A percentile compares a stretch with the other conserved stretches of the same genome.
Evolutionary conservation across 352 stramenopile genomes (phyloP).

Genomic region (Pythium grandisporangium): DNA sequence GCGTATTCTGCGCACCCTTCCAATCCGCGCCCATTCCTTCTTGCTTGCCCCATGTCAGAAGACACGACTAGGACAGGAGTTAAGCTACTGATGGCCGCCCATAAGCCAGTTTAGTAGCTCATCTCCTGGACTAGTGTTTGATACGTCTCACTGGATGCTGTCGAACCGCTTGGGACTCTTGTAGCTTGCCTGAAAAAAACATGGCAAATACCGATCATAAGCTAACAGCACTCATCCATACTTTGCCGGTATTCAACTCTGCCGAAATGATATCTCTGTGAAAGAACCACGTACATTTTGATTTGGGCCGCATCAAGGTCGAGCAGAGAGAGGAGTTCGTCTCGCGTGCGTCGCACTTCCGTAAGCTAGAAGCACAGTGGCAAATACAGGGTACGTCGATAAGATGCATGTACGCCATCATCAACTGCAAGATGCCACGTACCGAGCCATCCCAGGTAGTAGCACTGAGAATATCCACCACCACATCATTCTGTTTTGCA

Average conservation of each 20-base stretch:
- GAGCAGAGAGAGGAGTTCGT: conserved; percentile 56
- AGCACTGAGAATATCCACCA: conserved; percentile 70
- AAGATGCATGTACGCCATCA: background rate
- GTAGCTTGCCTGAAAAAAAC: too few species aligned
- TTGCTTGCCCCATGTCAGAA: too few species aligned
- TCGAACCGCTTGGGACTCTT: too few species aligned
- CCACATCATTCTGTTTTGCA: conserved; percentile 68
- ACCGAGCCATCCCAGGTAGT: conserved; percentile 77
- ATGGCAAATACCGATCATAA: too few species aligned
- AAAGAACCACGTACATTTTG: conserved; percentile 40
- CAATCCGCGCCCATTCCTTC: too few species aligned
- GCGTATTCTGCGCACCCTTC: too few species aligned
- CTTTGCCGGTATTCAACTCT: too few species aligned
- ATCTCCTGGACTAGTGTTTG: conserved; percentile 69
- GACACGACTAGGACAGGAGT: too few species aligned
- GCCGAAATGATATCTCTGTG: too few species aligned
- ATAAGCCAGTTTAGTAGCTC: conserved; percentile 45
- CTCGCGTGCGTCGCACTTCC: conserved; percentile 34
- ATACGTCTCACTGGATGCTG: conserved; percentile 19
- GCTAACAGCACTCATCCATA: too few species aligned
- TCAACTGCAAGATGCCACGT: conserved; percentile 4
- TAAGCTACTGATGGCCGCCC: too few species aligned
- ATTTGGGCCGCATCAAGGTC: conserved; percentile 50
- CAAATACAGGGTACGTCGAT: too few species aligned
- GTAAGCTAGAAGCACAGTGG: conserved; percentile 24